Evolutionary conservation across 116 monocot species (phyloP).

Genomic region (Posidonia oceanica): DNA sequence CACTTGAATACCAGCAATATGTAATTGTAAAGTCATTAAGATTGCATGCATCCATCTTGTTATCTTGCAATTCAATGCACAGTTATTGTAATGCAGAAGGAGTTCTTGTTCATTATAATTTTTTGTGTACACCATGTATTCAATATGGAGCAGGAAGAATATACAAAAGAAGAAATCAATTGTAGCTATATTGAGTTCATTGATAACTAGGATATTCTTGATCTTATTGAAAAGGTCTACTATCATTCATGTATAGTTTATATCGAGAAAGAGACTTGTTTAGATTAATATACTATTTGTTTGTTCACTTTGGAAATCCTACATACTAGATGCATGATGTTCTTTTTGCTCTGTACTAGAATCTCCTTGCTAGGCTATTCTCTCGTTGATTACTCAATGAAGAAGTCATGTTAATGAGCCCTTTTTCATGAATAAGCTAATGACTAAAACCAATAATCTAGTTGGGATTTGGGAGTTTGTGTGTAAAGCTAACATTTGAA

Average conservation of each 20-base stretch:
- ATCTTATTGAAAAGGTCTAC: conserved; percentile 89
- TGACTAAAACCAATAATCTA: no score
- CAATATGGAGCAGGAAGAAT: conserved; percentile 99
- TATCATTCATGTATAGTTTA: not conserved
- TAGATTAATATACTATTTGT: no score
- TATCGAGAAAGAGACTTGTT: no score
- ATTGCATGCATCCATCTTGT: no score
- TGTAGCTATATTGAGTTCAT: conserved; percentile 98
- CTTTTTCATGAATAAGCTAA: no score
- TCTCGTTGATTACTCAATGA: not conserved
- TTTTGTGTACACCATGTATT: conserved; percentile 71
- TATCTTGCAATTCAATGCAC: not conserved
- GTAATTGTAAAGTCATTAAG: not conserved
- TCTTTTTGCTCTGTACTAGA: no score
- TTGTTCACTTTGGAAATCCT: no score
- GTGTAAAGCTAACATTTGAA: no score
- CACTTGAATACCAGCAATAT: conserved; percentile 35
- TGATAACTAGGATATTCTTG: conserved; percentile 92
- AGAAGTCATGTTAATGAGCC: no score
- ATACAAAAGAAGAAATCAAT: conserved; percentile 88
- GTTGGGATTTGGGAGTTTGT: no score
- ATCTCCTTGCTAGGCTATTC: not conserved
- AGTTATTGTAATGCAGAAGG: not conserved
- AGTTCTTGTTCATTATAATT: not conserved
- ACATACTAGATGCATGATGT: no score